Base-by-base conservation (phyloP, 1,139 yeast species). In the Geotrichum cucujoidarum region DNA sequence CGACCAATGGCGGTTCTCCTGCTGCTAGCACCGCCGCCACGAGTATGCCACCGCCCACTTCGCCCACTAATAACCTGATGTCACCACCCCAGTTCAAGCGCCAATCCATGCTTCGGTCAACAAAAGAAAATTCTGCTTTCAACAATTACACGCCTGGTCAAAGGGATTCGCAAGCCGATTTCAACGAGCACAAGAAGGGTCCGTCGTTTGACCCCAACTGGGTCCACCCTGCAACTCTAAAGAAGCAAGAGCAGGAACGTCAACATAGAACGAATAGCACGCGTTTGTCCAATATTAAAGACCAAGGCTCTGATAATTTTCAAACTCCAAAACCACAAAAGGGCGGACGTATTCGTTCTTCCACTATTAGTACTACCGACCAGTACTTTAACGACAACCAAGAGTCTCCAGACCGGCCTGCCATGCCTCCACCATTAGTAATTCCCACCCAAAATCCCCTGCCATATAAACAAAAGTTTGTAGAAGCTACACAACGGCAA, bases 201-300 rank as follows among this genome's bases (percentile, higher is more conserved):
- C 51, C 60, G 6, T 59, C 62, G 16, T 59, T 59, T 43, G 59
- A 60, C 47, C 51, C 51, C 20, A 54, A 58, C 41, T 60, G 62
- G 62, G 40, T 37, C n/a, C 45, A 42, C 20, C 45, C 45, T 27
- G 40, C 35, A 18, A 36, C 45, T 17, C 38, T 18, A 34, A 30
- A 16, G 36, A 2, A 27, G 42, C 45, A 20, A 24, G 20, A 37
- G 25, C 32, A 24, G n/a, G 38, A 40, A 27, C 25, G 16, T 8
- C 21, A 38, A 33, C 21, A 18, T 16, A 44, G 18, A 21, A 17
- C 21, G 7, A 43, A 11, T 22, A 4, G 27, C 27, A 24, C 27
- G 6, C 27, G 27, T 6, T 6, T 24, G 10, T 22, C 22, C 29
- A 22, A 36, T n/a, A 11, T 16, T 21, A 24, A 20, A 4, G 2